phyloP scores from a whole-genome alignment of 371 early-diverging fungal genomes.

The Chytridium lagenaria region DNA sequence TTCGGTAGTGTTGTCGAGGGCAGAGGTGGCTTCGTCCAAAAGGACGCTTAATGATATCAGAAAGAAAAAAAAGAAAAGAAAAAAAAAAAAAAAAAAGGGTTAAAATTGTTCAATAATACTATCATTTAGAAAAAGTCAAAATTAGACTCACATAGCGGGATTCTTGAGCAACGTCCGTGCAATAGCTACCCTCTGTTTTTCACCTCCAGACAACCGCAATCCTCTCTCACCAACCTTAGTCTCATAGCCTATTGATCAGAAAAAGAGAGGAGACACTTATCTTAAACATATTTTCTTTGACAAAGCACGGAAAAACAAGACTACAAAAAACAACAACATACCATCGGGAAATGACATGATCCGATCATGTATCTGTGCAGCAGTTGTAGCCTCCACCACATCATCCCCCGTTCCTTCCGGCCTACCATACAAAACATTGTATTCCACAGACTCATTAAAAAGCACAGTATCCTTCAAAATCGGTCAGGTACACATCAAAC shows the following conservation, averaged over 20 bases:
- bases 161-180: slow-evolving; percentile 80
- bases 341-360: slow-evolving; percentile 53
- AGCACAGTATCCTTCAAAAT: slow-evolving; percentile 44
- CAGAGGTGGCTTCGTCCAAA: slow-evolving; percentile 80
- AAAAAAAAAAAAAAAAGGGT: no score
- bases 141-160: slow-evolving; percentile 48
- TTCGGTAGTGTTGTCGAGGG: slow-evolving; percentile 91
- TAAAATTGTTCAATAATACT: background rate
- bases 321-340: background rate
- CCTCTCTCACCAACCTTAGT: slow-evolving; percentile 12
- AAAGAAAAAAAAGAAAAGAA: background rate
- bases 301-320: background rate
- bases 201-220: slow-evolving; percentile 77
- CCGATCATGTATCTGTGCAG: slow-evolving; percentile 69
- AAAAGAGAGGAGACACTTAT: no score
- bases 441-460: slow-evolving; percentile 52
- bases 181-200: slow-evolving; percentile 94
- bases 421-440: slow-evolving; percentile 56
- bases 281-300: no score
- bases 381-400: slow-evolving; percentile 76
- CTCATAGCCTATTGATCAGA: slow-evolving; percentile 10
- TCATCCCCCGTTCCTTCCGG: slow-evolving; percentile 59
- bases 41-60: slow-evolving; percentile 38
- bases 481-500: background rate
- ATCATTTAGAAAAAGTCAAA: background rate